Evolutionary conservation across 2,329 filamentous ascomycete genomes (phyloP).

Genomic region (Colletotrichum brevisporum): DNA sequence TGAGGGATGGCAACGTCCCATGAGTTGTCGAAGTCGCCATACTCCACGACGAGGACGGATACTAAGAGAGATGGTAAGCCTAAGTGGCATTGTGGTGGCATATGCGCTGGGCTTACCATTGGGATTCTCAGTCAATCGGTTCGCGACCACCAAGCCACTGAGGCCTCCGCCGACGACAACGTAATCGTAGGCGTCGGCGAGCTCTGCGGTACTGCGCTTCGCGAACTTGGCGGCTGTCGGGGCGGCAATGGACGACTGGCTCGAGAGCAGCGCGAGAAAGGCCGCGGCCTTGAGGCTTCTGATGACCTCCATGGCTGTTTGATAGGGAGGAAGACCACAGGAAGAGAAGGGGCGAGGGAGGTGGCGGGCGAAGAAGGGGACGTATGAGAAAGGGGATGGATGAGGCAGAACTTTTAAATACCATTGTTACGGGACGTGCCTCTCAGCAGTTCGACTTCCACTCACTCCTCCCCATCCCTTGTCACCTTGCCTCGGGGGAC

Average conservation of each 20-base stretch:
- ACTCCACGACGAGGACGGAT: constrained; percentile 48
- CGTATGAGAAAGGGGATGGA: too few species aligned
- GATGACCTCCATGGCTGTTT: not conserved
- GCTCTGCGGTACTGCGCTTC: constrained; percentile 11
- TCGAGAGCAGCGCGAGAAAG: not conserved
- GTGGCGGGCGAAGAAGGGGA: too few species aligned
- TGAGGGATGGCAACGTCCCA: constrained; percentile 35
- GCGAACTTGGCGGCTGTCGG: constrained; percentile 22
- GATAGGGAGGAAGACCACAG: not conserved
- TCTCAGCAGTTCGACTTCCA: not conserved
- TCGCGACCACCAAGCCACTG: constrained; percentile 53
- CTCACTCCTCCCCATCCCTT: not conserved
- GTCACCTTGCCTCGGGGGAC: not conserved
- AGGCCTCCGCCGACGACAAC: constrained; percentile 55
- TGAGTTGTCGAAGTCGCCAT: constrained; percentile 31
- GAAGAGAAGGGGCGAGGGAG: too few species aligned
- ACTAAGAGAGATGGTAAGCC: constrained; percentile 35
- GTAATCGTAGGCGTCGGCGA: constrained; percentile 50
- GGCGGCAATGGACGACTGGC: constrained; percentile 1
- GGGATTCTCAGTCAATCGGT: constrained; percentile 52
- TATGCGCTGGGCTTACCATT: constrained; percentile 24
- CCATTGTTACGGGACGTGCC: too few species aligned
- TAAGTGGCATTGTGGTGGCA: not conserved
- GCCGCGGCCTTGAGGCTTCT: constrained; percentile 6
- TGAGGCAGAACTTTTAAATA: too few species aligned